phyloP scores from a whole-genome alignment of 306 rosid genomes.

The Vachellia collinsii region DNA sequence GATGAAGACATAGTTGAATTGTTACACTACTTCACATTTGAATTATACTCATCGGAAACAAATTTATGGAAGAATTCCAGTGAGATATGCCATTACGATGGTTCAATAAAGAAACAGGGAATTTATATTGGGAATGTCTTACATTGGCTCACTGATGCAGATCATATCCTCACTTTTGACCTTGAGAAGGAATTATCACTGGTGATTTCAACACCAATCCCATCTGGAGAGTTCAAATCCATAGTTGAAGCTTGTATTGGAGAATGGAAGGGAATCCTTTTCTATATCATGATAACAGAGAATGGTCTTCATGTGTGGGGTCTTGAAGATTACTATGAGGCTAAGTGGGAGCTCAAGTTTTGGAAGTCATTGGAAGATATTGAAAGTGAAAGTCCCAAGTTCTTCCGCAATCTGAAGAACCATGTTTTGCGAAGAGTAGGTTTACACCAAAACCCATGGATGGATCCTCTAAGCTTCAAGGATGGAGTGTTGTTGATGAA shows the following conservation, averaged over 20 bases:
- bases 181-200: slow-evolving; percentile 53
- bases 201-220: slow-evolving; percentile 55
- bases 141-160: slow-evolving; percentile 62
- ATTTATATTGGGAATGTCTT: slow-evolving; percentile 46
- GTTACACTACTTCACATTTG: slow-evolving; percentile 39
- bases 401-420: slow-evolving; percentile 43
- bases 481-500: slow-evolving; percentile 56
- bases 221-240: slow-evolving; percentile 32
- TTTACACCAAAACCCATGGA: slow-evolving; percentile 42
- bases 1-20: slow-evolving; percentile 30
- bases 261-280: slow-evolving; percentile 53
- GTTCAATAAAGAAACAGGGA: slow-evolving; percentile 47
- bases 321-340: slow-evolving; percentile 63
- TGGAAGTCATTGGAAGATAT: slow-evolving; percentile 46
- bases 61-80: slow-evolving; percentile 50
- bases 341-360: slow-evolving; percentile 48
- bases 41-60: slow-evolving; percentile 51
- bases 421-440: slow-evolving; percentile 30
- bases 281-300: slow-evolving; percentile 59
- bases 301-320: slow-evolving; percentile 61
- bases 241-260: slow-evolving; percentile 61
- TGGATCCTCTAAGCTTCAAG: slow-evolving; percentile 57
- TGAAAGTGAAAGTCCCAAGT: slow-evolving; percentile 48
- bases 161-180: slow-evolving; percentile 53
- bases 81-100: slow-evolving; percentile 46